Evolutionary conservation across 371 early-diverging fungal species (phyloP), one percentile per base, ranked within the genome.

Genomic region (Funneliformis caledonium): DNA sequence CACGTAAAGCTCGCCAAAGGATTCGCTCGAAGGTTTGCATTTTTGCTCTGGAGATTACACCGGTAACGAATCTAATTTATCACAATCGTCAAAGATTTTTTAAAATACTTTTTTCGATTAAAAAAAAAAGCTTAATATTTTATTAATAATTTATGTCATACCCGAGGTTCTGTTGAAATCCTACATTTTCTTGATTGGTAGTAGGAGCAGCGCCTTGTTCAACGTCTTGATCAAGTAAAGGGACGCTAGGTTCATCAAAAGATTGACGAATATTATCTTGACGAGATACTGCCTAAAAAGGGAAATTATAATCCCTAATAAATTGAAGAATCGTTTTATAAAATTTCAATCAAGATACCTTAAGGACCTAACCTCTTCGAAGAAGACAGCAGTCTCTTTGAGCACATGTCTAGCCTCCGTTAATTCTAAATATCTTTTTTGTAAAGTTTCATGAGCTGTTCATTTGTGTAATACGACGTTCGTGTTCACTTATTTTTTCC

Each of bases 1-100:
- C 99, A 81, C 99, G 96, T 82, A 99, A 93, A 19, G 96, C 94
- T 67, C 98, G 94, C 96, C 98, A 98, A 48, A 99, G 91, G 76
- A 99, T 94, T 81, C 98, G 93, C 87, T 98, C 97, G 84, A 99
- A 97, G 12, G 94, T 95, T 45, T 89, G 90, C 87, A 97, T 93
- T 74, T 93, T 91, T 47, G 83, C 82, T 80, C 97, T 92, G 1
- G 94, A 85, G 80, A 99, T 96, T 45, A 97, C 97, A 69, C 99
- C 99, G 11, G 97, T 93, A 52, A 99, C 95, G 82, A 92, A 91
- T n/a, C 83, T 81, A 50, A 65, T 9, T 11, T 19, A 52, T 16
- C 37, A 37, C 37, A 37, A n/a, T n/a, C 2, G 37, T 37, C 37
- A 37, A 37, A 37, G 2, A 37, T 2, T 37, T 37, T 37, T 37